phyloP scores from a whole-genome alignment of 139 green algal genomes.

The Chlamydomonas sphaeroides region DNA sequence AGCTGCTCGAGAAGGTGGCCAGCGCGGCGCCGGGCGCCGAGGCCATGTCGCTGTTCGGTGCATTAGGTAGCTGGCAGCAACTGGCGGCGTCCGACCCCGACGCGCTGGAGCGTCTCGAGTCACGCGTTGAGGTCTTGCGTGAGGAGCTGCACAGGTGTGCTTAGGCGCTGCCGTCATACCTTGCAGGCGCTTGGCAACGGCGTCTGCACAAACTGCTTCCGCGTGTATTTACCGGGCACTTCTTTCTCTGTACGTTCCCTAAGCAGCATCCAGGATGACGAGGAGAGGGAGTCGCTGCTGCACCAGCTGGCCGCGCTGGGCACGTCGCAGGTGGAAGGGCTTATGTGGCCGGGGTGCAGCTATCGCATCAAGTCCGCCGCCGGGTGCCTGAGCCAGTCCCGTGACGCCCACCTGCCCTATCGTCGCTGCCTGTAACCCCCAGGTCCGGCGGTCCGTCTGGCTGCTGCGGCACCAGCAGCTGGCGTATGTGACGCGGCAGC shows the following conservation, averaged over 20 bases:
- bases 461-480: conserved; percentile 42
- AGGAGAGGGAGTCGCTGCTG: not conserved
- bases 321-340: not conserved
- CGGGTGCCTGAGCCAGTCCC: too few relatives aligned
- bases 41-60: too few relatives aligned
- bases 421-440: too few relatives aligned
- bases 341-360: too few relatives aligned
- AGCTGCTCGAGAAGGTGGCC: conserved; percentile 21
- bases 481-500: conserved; percentile 10
- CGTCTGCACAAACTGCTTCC: too few relatives aligned
- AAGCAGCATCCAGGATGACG: conserved; percentile 16
- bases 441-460: conserved; percentile 14
- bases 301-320: not conserved
- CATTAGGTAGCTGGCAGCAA: not conserved
- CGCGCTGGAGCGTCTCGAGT: not conserved
- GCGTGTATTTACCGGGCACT: too few relatives aligned
- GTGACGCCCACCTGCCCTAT: too few relatives aligned
- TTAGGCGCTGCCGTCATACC: too few relatives aligned
- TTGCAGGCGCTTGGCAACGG: too few relatives aligned
- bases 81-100: not conserved
- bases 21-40: not conserved
- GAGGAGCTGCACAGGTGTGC: conserved; percentile 18
- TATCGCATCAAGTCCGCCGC: too few relatives aligned
- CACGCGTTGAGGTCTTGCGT: not conserved
- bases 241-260: too few relatives aligned